Evolutionary conservation across 2,329 filamentous ascomycete genomes (phyloP).

Genomic region (Aureobasidium sp.): DNA sequence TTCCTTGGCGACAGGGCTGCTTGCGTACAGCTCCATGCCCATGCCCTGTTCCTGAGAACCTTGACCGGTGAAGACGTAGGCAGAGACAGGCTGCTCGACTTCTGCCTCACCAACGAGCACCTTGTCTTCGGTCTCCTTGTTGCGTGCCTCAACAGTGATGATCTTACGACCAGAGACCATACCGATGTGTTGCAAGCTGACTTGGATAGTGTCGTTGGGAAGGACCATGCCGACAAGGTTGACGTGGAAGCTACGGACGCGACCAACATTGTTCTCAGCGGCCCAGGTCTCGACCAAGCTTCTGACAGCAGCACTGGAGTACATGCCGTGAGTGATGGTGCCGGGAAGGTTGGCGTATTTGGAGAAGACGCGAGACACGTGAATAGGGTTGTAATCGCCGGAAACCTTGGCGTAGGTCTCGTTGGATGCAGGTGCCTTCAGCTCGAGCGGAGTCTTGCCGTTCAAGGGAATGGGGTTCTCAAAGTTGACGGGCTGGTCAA

Average conservation of each 20-base stretch:
- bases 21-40: conserved; percentile 97
- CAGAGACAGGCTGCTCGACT: conserved; percentile 91
- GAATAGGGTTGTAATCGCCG: conserved; percentile 97
- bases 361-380: conserved; percentile 94
- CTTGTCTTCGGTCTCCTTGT: conserved; percentile 93
- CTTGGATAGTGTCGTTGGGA: conserved; percentile 88
- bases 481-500: conserved; percentile 94
- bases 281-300: conserved; percentile 98
- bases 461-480: conserved; percentile 95
- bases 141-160: conserved; percentile 95
- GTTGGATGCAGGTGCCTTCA: conserved; percentile 90
- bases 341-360: conserved; percentile 92
- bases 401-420: conserved; percentile 97
- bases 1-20: conserved; percentile 87
- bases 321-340: conserved; percentile 99
- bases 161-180: conserved; percentile 99
- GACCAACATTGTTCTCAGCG: conserved; percentile 95
- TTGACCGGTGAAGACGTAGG: conserved; percentile 97
- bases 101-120: conserved; percentile 91
- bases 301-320: conserved; percentile 91
- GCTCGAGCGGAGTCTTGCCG: conserved; percentile 77
- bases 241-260: conserved; percentile 94
- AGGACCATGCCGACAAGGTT: conserved; percentile 98
- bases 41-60: conserved; percentile 98
- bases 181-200: conserved; percentile 90